Conservation (phyloP, 345 rosid genomes). For the Brassica cretica region DNA sequence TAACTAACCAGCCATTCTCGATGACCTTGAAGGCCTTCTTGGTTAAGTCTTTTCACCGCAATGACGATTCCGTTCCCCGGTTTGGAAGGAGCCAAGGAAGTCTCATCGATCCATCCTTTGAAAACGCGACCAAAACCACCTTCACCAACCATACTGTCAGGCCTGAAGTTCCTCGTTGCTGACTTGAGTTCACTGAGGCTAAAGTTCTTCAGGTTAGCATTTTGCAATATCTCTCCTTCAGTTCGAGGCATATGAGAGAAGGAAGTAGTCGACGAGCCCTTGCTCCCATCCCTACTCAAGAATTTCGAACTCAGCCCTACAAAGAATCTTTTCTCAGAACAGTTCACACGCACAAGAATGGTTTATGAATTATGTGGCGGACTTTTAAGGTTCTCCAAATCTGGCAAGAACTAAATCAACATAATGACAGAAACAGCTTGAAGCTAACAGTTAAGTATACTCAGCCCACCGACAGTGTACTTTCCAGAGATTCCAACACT, state of each 20-base stretch:
- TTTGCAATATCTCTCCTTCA: conserved; percentile 89
- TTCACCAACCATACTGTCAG: conserved; percentile 90
- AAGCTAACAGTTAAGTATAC: not conserved
- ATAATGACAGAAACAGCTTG: no score
- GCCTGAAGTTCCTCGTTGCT: conserved; percentile 86
- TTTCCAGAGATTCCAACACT: conserved; percentile 1
- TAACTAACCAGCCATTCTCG: conserved; percentile 82
- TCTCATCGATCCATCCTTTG: conserved; percentile 92
- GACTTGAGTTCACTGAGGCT: conserved; percentile 60
- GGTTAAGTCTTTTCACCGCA: conserved; percentile 92
- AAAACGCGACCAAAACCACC: conserved; percentile 98
- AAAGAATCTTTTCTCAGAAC: conserved; percentile 3
- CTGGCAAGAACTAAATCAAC: conserved; percentile 3
- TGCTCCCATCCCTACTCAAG: conserved; percentile 63
- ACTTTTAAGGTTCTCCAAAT: not conserved
- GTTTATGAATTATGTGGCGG: not conserved
- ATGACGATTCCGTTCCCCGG: conserved; percentile 81
- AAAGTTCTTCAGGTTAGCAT: conserved; percentile 70
- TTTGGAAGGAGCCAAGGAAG: conserved; percentile 62
- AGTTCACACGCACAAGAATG: not conserved
- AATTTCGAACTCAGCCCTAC: conserved; percentile 66
- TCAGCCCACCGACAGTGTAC: conserved; percentile 31
- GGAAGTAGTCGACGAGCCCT: conserved; percentile 55
- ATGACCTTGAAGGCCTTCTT: conserved; percentile 87
- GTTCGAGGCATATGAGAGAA: conserved; percentile 71